A percentile compares a stretch with the other conserved stretches of the same genome.
Evolutionary conservation across 2,329 filamentous ascomycete species (phyloP).

Genomic region (Fusarium sp.): DNA sequence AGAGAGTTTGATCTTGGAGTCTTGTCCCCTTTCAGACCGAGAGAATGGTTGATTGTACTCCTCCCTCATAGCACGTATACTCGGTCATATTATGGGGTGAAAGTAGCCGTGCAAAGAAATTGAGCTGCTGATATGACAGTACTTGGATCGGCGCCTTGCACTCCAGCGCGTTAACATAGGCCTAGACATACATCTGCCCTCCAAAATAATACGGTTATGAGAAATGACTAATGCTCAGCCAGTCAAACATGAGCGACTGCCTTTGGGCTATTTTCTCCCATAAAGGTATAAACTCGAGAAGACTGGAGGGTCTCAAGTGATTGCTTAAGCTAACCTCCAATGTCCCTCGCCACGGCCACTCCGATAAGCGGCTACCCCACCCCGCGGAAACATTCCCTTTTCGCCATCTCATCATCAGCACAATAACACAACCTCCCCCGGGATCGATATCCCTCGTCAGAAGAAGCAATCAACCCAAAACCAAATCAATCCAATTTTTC

Average conservation of each 20-base stretch:
- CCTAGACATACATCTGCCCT: neutral
- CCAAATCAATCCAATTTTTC: neutral
- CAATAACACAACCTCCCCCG: constrained; percentile 17
- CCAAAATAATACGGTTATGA: neutral
- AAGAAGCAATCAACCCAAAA: neutral
- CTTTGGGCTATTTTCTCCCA: neutral
- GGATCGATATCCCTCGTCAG: constrained; percentile 8
- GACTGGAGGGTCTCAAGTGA: neutral
- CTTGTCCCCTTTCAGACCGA: neutral
- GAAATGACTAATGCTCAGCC: no score
- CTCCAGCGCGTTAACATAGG: neutral
- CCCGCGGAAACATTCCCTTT: constrained; percentile 39
- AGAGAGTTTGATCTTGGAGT: neutral
- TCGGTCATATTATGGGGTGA: no score
- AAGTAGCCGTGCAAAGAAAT: neutral
- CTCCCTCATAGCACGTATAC: neutral
- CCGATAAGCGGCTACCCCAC: neutral
- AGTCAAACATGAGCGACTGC: neutral
- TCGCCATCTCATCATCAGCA: neutral
- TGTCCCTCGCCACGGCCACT: neutral
- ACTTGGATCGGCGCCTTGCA: neutral
- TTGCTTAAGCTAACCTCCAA: neutral
- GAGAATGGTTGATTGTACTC: no score
- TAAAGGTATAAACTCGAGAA: neutral
- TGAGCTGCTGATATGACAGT: neutral